Conservation (phyloP, 371 early-diverging fungal species). For the Batkoa obscura region DNA sequence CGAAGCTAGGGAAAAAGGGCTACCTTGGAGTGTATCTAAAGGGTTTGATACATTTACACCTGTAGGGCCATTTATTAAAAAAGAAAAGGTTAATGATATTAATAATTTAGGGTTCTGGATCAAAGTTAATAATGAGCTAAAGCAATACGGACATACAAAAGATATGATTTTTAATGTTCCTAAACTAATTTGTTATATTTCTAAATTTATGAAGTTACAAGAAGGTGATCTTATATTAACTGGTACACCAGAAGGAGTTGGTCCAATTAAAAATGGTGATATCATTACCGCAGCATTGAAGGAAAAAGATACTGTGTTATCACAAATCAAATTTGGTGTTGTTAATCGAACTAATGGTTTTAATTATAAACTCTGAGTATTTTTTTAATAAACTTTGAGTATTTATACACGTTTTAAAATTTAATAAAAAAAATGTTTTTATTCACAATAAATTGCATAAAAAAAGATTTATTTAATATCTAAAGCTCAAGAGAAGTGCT, state of each 20-base stretch:
- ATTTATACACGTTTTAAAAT: too few species aligned
- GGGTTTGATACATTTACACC: conserved; percentile 93
- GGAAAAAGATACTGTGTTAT: too few species aligned
- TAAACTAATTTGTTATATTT: conserved; percentile 49
- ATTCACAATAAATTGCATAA: too few species aligned
- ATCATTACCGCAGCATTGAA: conserved; percentile 48
- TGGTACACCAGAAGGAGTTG: conserved; percentile 85
- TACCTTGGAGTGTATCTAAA: conserved; percentile 83
- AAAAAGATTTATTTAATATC: too few species aligned
- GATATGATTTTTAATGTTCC: conserved; percentile 89
- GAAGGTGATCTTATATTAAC: conserved; percentile 53
- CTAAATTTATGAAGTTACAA: conserved; percentile 67
- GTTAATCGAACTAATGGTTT: too few species aligned
- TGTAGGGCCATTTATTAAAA: conserved; percentile 66
- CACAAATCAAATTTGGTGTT: too few species aligned
- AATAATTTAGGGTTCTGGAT: conserved; percentile 57
- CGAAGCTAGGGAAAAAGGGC: conserved; percentile 58
- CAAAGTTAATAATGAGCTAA: conserved; percentile 56
- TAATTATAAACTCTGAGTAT: too few species aligned
- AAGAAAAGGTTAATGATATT: conserved; percentile 43
- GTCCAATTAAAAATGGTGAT: conserved; percentile 59
- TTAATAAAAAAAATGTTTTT: too few species aligned
- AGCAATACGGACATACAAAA: conserved; percentile 65
- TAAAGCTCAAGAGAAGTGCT: too few species aligned
- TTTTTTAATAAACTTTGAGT: too few species aligned